Conservation (phyloP, 2,329 filamentous ascomycete species). For the Cladosporium cucumerinum region DNA sequence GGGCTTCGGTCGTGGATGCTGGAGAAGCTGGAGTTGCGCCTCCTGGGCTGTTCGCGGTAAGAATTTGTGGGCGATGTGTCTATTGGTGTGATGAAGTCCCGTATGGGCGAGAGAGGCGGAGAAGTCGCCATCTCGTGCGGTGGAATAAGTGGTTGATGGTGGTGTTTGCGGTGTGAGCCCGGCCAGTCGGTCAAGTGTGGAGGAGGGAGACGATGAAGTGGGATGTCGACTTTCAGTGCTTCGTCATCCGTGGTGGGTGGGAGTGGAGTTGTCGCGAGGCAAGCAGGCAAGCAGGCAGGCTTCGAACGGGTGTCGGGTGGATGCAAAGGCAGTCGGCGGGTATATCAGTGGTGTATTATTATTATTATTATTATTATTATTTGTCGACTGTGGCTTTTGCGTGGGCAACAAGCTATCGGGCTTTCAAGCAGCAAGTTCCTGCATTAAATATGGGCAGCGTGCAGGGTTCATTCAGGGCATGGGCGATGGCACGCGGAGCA, state of each 20-base stretch:
- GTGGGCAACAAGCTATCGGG: not conserved
- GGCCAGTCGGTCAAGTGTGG: not conserved
- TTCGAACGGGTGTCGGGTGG: not conserved
- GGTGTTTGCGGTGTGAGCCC: not conserved
- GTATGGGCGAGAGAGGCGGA: slow-evolving; percentile 42
- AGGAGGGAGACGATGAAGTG: not conserved
- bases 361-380: too few species aligned
- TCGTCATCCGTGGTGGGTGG: not conserved
- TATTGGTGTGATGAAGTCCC: slow-evolving; percentile 42
- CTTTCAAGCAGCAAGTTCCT: not conserved
- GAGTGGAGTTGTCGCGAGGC: not conserved
- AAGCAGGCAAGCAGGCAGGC: not conserved
- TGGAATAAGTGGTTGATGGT: not conserved
- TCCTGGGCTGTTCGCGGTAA: slow-evolving; percentile 29
- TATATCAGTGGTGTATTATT: not conserved
- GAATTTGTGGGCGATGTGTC: slow-evolving; percentile 40
- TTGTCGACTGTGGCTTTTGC: not conserved
- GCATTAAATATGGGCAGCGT: not conserved
- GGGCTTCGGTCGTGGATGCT: slow-evolving; percentile 42
- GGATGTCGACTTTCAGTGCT: not conserved
- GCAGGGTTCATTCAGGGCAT: slow-evolving; percentile 7
- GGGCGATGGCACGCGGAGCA: not conserved
- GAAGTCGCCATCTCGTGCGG: slow-evolving; percentile 34
- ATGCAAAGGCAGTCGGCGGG: not conserved
- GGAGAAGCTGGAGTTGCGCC: slow-evolving; percentile 42